Evolutionary conservation across 306 rosid genomes (phyloP).

Genomic region (Vigna hirtella): DNA sequence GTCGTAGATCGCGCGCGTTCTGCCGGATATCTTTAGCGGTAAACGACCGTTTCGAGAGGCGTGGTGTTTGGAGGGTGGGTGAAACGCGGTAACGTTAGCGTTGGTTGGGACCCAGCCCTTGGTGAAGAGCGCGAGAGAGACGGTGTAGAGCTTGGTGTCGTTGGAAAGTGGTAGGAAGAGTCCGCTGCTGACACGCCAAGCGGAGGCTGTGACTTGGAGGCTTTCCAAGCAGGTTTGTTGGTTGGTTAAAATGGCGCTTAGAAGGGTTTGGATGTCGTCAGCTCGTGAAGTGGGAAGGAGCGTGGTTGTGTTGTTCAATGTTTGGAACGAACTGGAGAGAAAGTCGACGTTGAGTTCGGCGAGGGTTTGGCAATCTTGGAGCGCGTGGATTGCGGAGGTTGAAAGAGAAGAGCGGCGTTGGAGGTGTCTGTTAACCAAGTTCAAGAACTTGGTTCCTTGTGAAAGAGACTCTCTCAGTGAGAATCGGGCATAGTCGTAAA

Average conservation of each 20-base stretch:
- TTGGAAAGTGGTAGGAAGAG: constrained; percentile 57
- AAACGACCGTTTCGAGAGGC: constrained; percentile 61
- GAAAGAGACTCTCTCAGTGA: constrained; percentile 59
- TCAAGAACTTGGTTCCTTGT: constrained; percentile 57
- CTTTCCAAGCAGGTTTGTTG: constrained; percentile 82
- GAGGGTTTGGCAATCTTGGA: constrained; percentile 67
- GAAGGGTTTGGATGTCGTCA: constrained; percentile 62
- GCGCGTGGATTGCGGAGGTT: constrained; percentile 54
- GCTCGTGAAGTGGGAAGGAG: constrained; percentile 52
- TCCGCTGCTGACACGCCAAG: constrained; percentile 56
- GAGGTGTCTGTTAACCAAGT: constrained; percentile 53
- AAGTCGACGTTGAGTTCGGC: constrained; percentile 69
- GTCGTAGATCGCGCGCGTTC: constrained; percentile 61
- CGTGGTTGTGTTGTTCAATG: constrained; percentile 40
- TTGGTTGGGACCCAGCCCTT: constrained; percentile 74
- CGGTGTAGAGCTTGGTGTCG: constrained; percentile 71
- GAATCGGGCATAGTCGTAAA: constrained; percentile 58
- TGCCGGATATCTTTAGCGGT: constrained; percentile 65
- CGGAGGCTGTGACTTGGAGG: constrained; percentile 57
- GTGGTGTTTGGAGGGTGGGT: constrained; percentile 29
- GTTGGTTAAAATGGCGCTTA: constrained; percentile 78
- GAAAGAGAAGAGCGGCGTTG: constrained; percentile 45
- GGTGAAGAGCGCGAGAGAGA: constrained; percentile 73
- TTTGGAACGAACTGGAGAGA: constrained; percentile 50
- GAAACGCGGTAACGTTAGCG: constrained; percentile 41